Conservation (phyloP, 1,284 basidiomycete species). For the Lentinus polychrous region DNA sequence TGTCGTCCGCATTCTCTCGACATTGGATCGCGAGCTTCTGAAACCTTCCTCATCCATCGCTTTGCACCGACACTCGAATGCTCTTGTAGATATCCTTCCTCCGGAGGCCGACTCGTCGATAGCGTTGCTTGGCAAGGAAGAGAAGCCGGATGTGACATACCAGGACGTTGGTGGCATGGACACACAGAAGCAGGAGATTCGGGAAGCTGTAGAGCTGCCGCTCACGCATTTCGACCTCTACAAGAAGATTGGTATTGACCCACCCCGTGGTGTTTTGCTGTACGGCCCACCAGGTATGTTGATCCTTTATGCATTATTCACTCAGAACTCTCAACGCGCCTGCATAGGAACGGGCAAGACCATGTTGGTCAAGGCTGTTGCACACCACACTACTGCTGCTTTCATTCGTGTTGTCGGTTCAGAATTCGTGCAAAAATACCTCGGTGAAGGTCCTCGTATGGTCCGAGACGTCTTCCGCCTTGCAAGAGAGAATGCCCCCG, state of each 20-base stretch:
- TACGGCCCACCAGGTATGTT: conserved; percentile 85
- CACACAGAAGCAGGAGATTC: conserved; percentile 97
- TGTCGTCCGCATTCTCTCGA: conserved; percentile 96
- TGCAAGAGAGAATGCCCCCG: conserved; percentile 94
- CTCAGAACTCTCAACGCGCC: neutral
- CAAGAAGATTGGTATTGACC: conserved; percentile 99
- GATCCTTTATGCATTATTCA: neutral
- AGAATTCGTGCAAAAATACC: conserved; percentile 99
- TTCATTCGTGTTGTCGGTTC: conserved; percentile 99
- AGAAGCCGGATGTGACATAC: conserved; percentile 90
- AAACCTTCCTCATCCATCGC: conserved; percentile 98
- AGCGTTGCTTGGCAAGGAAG: conserved; percentile 87
- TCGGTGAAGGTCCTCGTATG: conserved; percentile 99
- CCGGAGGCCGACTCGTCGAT: conserved; percentile 99
- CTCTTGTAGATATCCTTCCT: conserved; percentile 96
- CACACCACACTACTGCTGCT: conserved; percentile 93
- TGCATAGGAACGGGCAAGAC: conserved; percentile 94
- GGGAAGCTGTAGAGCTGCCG: conserved; percentile 98
- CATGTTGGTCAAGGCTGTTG: conserved; percentile 98
- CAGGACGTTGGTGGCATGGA: conserved; percentile 96
- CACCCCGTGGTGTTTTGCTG: conserved; percentile 88
- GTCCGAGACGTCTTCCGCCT: conserved; percentile 98
- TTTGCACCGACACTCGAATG: conserved; percentile 97
- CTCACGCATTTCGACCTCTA: conserved; percentile 97
- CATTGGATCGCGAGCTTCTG: conserved; percentile 93